phyloP scores from a whole-genome alignment of 345 rosid genomes.

The Toxicodendron radicans region DNA sequence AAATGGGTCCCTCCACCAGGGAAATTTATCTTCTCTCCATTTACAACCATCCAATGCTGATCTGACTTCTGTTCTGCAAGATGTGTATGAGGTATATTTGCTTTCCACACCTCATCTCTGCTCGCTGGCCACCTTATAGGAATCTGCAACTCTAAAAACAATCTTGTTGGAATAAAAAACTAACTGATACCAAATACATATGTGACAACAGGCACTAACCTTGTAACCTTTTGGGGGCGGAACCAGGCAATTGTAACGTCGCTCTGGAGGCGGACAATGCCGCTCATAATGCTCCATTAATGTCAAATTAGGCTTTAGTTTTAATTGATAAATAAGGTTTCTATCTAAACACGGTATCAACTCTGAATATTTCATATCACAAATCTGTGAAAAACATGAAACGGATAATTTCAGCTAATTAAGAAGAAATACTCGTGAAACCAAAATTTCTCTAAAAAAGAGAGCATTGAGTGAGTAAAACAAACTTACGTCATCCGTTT shows the following conservation, averaged over 20 bases:
- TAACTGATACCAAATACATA: conserved; percentile 19
- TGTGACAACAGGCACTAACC: conserved; percentile 42
- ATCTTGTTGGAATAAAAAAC: conserved; percentile 37
- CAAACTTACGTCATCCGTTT: no score
- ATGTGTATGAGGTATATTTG: conserved; percentile 91
- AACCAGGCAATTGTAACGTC: conserved; percentile 85
- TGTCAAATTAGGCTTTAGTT: conserved; percentile 67
- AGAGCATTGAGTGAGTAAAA: no score
- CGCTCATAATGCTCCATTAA: conserved; percentile 97
- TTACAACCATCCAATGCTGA: conserved; percentile 98
- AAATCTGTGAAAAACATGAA: conserved; percentile 47
- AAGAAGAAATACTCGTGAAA: not conserved
- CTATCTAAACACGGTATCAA: conserved; percentile 93
- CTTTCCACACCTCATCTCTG: conserved; percentile 98
- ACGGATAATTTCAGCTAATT: conserved; percentile 11
- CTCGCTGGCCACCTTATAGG: conserved; percentile 95
- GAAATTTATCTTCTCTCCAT: conserved; percentile 90
- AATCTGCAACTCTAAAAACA: conserved; percentile 66
- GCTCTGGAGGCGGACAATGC: conserved; percentile 84
- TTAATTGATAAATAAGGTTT: conserved; percentile 75
- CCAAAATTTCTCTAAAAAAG: not conserved
- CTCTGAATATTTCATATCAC: conserved; percentile 77
- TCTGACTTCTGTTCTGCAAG: conserved; percentile 96
- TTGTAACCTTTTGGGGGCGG: conserved; percentile 89
- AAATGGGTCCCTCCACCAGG: conserved; percentile 99